phyloP scores from a whole-genome alignment of 2,329 filamentous ascomycete species.

The Periconia digitata region DNA sequence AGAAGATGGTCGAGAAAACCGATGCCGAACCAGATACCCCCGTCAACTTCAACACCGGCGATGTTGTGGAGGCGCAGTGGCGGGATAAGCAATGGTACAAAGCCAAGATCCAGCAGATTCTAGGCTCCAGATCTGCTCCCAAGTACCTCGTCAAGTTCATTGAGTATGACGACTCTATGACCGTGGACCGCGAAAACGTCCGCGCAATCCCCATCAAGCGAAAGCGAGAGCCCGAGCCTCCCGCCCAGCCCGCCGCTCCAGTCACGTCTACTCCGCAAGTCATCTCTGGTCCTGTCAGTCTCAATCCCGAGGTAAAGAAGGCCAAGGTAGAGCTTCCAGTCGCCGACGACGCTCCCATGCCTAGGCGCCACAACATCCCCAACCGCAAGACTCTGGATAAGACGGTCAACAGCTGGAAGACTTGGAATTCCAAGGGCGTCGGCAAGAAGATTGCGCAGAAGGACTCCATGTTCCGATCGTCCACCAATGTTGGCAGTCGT shows the following conservation, averaged over 20 bases:
- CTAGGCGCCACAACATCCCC: conserved; percentile 76
- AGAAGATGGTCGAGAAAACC: conserved; percentile 46
- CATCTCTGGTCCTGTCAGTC: conserved; percentile 67
- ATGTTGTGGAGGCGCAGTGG: conserved; percentile 89
- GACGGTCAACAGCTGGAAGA: conserved; percentile 91
- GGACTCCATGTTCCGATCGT: conserved; percentile 95
- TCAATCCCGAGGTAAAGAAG: conserved; percentile 66
- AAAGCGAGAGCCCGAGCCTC: conserved; percentile 81
- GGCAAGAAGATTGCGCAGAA: conserved; percentile 74
- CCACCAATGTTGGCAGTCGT: conserved; percentile 81
- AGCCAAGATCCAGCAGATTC: conserved; percentile 89
- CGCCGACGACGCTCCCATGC: conserved; percentile 61
- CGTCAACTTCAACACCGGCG: conserved; percentile 78
- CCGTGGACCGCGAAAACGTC: conserved; percentile 56
- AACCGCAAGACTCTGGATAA: conserved; percentile 90
- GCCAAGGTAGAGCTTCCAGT: conserved; percentile 66
- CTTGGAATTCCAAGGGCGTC: conserved; percentile 75
- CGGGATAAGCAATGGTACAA: conserved; percentile 88
- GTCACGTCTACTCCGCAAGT: conserved; percentile 50
- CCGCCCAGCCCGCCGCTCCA: conserved; percentile 35
- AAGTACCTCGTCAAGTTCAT: conserved; percentile 97
- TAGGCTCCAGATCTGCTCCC: conserved; percentile 84
- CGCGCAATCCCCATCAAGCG: conserved; percentile 41
- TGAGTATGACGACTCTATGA: conserved; percentile 85
- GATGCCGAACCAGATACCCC: conserved; percentile 30